Evolutionary conservation across 139 green algal genomes (phyloP), one percentile per base, ranked within the genome.

Genomic region (Chlorella sp.): DNA sequence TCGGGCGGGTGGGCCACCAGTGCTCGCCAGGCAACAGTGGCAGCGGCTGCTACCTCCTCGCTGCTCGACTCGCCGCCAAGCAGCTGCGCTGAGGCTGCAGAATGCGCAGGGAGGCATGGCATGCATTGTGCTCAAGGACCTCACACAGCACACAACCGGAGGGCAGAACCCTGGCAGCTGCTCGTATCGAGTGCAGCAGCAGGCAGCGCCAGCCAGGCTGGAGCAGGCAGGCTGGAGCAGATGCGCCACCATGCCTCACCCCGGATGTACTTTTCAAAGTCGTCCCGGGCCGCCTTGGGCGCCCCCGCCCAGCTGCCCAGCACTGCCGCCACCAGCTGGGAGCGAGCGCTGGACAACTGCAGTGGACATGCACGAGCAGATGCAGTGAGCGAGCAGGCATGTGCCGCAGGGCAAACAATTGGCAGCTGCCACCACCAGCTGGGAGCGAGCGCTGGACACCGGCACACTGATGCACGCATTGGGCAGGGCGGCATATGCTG

Each of bases 181-280:
- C n/a, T n/a, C n/a, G n/a, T n/a, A n/a, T n/a, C n/a, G n/a, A n/a
- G n/a, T n/a, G n/a, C n/a, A n/a, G n/a, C n/a, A n/a, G n/a, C n/a
- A n/a, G n/a, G n/a, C n/a, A n/a, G n/a, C n/a, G n/a, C n/a, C n/a
- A n/a, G n/a, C n/a, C n/a, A n/a, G n/a, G n/a, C n/a, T n/a, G n/a
- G n/a, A n/a, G n/a, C n/a, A n/a, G n/a, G n/a, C n/a, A n/a, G n/a
- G n/a, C n/a, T n/a, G n/a, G n/a, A n/a, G 44, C 44, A 51, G 44
- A 51, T 51, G 44, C 44, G 44, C 7, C 44, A 55, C 21, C 11
- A 4, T 57, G 55, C 69, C 7, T 93, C 86, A 23, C 55, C 34
- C 51, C 76, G 67, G 56, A 95, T 56, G 85, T 91, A 94, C 20
- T 73, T 74, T 83, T 94, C 90, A 84, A 94, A 96, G 3, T 87